Evolutionary conservation across 352 stramenopile species (phyloP).

Genomic region (Globisporangium abappressorium): DNA sequence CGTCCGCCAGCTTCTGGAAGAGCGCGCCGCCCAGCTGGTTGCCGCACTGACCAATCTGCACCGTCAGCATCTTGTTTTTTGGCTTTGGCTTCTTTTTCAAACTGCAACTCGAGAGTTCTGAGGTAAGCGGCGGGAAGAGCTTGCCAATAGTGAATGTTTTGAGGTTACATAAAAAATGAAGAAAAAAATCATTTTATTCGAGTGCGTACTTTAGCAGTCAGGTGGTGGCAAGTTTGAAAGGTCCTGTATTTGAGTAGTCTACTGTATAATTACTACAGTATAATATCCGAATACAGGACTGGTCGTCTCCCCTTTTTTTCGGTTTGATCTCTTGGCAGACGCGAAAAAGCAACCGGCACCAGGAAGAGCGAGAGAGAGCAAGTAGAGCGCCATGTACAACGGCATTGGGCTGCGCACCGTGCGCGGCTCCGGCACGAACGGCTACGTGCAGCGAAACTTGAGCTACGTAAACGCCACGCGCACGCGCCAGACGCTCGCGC

Average conservation of each 20-base stretch:
- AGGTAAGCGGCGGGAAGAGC: too few relatives aligned
- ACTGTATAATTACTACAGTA: not conserved
- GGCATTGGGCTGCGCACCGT: constrained; percentile 83
- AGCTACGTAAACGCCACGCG: constrained; percentile 73
- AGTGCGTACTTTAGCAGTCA: not conserved
- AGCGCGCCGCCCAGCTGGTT: constrained; percentile 68
- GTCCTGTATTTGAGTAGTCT: not conserved
- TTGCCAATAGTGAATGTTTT: too few relatives aligned
- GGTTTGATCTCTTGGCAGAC: not conserved
- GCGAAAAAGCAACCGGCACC: not conserved
- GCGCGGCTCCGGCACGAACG: constrained; percentile 86
- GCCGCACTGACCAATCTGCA: constrained; percentile 78
- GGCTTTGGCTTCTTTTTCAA: too few relatives aligned
- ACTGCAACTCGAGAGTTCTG: not conserved
- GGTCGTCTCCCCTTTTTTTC: not conserved
- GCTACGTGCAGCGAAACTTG: constrained; percentile 85
- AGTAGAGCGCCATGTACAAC: constrained; percentile 73
- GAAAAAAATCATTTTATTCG: too few relatives aligned
- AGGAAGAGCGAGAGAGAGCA: not conserved
- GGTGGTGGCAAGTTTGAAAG: too few relatives aligned
- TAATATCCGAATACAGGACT: too few relatives aligned
- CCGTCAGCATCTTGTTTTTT: constrained; percentile 42
- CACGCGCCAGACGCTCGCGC: constrained; percentile 57
- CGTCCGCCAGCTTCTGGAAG: constrained; percentile 55
- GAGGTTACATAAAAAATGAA: too few relatives aligned